Evolutionary conservation across 495 filamentous ascomycete genomes (phyloP).

Genomic region (Penicillium desertorum): DNA sequence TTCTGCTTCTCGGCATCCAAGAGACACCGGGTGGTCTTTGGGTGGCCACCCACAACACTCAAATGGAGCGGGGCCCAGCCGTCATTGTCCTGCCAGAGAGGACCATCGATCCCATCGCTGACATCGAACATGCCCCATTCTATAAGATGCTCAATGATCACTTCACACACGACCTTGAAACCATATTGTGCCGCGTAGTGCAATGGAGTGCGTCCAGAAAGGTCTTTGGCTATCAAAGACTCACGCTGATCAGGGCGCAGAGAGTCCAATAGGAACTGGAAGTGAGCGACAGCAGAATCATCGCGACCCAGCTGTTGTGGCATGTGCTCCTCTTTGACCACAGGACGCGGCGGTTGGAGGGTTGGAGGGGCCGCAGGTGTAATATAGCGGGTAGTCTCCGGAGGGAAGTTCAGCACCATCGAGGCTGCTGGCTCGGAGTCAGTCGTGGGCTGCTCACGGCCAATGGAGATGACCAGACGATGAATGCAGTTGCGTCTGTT

Average conservation of each 20-base stretch:
- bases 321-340: constrained; percentile 55
- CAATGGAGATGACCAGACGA: constrained; percentile 85
- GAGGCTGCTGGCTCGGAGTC: constrained; percentile 46
- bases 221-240: constrained; percentile 69
- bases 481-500: constrained; percentile 93
- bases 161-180: constrained; percentile 79
- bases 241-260: constrained; percentile 66
- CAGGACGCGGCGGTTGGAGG: constrained; percentile 56
- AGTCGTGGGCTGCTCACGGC: constrained; percentile 66
- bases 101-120: constrained; percentile 77
- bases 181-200: constrained; percentile 97
- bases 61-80: constrained; percentile 90
- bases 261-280: constrained; percentile 69
- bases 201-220: constrained; percentile 80
- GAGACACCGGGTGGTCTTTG: constrained; percentile 76
- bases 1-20: constrained; percentile 76
- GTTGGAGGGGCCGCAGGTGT: constrained; percentile 71
- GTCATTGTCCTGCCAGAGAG: constrained; percentile 87
- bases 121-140: constrained; percentile 86
- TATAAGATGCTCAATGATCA: constrained; percentile 85
- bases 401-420: constrained; percentile 48
- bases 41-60: constrained; percentile 87
- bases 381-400: constrained; percentile 64
- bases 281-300: constrained; percentile 71
- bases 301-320: constrained; percentile 62